Evolutionary conservation across 2,329 filamentous ascomycete species (phyloP).

Genomic region (Neonectria ditissima): DNA sequence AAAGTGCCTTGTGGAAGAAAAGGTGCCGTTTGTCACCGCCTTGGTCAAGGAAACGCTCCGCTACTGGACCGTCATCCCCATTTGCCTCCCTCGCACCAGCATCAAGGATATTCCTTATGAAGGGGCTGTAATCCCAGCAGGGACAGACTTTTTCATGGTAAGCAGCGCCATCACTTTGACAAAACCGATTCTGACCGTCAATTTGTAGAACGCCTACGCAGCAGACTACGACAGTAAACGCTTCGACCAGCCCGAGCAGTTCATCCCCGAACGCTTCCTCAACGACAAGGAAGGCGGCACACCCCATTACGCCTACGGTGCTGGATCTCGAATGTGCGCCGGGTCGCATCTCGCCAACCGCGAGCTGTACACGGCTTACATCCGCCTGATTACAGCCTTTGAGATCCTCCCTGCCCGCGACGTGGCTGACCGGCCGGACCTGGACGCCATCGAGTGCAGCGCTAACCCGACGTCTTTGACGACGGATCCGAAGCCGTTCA

Average conservation of each 20-base stretch:
- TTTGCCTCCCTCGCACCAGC: conserved; percentile 78
- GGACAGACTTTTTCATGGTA: conserved; percentile 84
- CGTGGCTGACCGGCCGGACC: conserved; percentile 60
- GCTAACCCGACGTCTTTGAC: conserved; percentile 68
- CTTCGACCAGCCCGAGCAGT: conserved; percentile 72
- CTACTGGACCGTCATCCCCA: conserved; percentile 83
- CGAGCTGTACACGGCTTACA: conserved; percentile 70
- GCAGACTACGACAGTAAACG: conserved; percentile 78
- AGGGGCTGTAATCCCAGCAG: conserved; percentile 75
- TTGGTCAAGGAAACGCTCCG: conserved; percentile 83
- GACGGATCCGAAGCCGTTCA: conserved; percentile 72
- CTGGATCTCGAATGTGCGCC: conserved; percentile 72
- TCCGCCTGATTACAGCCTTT: conserved; percentile 70
- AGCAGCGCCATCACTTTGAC: conserved; percentile 10
- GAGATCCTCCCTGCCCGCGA: conserved; percentile 62
- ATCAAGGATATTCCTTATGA: conserved; percentile 80
- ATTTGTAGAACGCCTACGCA: conserved; percentile 73
- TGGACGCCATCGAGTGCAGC: conserved; percentile 70
- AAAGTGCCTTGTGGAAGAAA: conserved; percentile 78
- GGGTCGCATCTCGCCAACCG: conserved; percentile 73
- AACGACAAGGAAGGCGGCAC: conserved; percentile 66
- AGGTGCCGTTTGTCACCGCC: conserved; percentile 80
- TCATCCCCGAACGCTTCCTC: conserved; percentile 79
- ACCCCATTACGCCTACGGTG: conserved; percentile 72
- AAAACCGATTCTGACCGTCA: background rate